Conservation (phyloP, 176 grass and related monocot genomes). For the Echinochloa phyllopogon region DNA sequence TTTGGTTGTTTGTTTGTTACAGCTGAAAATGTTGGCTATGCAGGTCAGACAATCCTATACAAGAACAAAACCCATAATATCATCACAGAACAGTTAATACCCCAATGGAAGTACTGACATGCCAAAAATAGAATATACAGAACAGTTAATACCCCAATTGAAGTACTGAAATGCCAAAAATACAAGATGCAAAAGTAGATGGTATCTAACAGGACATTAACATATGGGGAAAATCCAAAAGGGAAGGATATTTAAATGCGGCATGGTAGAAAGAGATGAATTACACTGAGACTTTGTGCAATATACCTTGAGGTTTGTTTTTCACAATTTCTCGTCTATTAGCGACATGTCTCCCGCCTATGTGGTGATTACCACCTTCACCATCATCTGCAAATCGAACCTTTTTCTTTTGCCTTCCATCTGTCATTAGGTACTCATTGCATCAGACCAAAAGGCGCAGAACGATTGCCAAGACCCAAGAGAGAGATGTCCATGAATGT, state of each 20-base stretch:
- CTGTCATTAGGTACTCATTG: conserved; percentile 46
- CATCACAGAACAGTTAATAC: background rate
- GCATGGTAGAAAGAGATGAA: background rate
- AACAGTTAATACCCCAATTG: background rate
- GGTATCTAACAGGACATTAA: background rate
- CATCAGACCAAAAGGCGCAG: conserved; percentile 31
- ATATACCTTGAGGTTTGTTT: conserved; percentile 35
- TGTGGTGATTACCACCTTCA: conserved; percentile 49
- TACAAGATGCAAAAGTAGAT: background rate
- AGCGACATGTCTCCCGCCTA: background rate
- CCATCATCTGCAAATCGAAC: conserved; percentile 63
- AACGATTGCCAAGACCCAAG: background rate
- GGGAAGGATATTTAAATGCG: background rate
- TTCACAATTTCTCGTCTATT: conserved; percentile 33
- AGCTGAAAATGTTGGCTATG: conserved; percentile 16
- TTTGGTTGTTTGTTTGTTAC: conserved; percentile 24
- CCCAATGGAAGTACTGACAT: background rate
- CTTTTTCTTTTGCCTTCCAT: conserved; percentile 61
- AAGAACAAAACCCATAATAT: background rate
- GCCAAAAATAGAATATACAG: background rate
- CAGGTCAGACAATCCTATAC: conserved; percentile 12
- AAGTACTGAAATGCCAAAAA: background rate
- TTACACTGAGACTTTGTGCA: conserved; percentile 10
- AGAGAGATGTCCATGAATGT: background rate
- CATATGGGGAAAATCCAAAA: background rate